These are phyloP conservation scores for Mycena rosella DNA, from an alignment of 768 basidiomycete species.

Conservation along the genomic window DNA sequence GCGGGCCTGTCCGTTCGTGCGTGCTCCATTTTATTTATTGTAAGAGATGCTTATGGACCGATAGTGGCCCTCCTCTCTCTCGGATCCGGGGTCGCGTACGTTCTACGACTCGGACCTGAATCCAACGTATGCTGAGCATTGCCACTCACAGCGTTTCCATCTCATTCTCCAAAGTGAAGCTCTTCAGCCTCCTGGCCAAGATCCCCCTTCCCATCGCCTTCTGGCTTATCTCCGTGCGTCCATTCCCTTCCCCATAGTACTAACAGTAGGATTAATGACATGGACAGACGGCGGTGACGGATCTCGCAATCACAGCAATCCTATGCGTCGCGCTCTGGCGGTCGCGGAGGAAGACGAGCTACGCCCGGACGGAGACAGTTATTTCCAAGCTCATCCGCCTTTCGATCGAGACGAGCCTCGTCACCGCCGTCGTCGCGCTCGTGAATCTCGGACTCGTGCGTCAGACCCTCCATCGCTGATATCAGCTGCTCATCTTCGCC, in stretches of 20 bases:
- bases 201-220: conserved; percentile 1
- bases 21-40: no score
- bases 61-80: no score
- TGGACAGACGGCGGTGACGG: conserved; percentile 23
- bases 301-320: conserved; percentile 19
- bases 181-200: background rate
- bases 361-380: conserved; percentile 12
- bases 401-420: conserved; percentile 4
- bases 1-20: no score
- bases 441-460: conserved; percentile 11
- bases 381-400: conserved; percentile 12
- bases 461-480: background rate
- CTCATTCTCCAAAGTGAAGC: background rate
- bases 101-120: no score
- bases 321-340: conserved; percentile 1
- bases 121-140: no score
- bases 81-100: no score
- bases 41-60: no score
- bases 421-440: background rate
- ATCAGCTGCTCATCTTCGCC: no score
- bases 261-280: background rate
- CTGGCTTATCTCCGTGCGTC: no score
- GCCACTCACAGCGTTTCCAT: conserved; percentile 19
- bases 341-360: background rate
- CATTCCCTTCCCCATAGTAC: background rate